Base-by-base conservation (phyloP, 495 filamentous ascomycete species). In the Tricharina praecox region DNA sequence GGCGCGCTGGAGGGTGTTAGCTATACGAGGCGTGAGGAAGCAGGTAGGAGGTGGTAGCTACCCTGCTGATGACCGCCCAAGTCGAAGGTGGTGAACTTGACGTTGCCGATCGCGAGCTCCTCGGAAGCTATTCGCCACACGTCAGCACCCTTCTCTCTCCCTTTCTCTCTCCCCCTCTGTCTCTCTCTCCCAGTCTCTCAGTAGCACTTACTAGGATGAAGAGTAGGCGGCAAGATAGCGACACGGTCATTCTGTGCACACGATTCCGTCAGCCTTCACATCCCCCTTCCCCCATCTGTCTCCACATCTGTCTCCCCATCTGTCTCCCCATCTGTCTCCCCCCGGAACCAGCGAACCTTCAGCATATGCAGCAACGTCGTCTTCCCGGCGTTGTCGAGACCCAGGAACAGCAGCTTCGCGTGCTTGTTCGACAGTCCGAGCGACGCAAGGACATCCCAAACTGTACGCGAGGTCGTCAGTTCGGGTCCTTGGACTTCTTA, bases 321-420 rank as follows among this genome's bases (percentile, higher is more conserved):
- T 7, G 28, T 32, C 28, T 7, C 28, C 7, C 7, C 7, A 32
- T 39, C 9, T n/a, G 35, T 32, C n/a, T n/a, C n/a, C n/a, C n/a
- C n/a, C n/a, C n/a, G n/a, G n/a, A n/a, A n/a, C n/a, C n/a, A 32
- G 63, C 76, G 60, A 64, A 85, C 82, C 82, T 95, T 94, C 63
- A 92, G 64, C 85, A 90, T 87, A 64, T 88, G 82, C 54, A 90
- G 66, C 45, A 88, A 67, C 25, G 90, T 96, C 16, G 92, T 97
- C 71, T 97, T 95, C 64, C 88, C 90, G 39, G 90, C 90, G 73
- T 95, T 94, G 66, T 97, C 90, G 50, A 95, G 79, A 50, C 88
- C 85, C 37, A 94, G 78, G 66, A 92, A 92, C 45, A 93, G 76
- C 36, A 93, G 76, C 73, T 93, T 92, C 53, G 81, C 85, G 63